Percentiles rank a stretch among this genome's conserved stretches.
phyloP scores from a whole-genome alignment of 2,329 filamentous ascomycete species.

The Emmonsiellopsis sp. region DNA sequence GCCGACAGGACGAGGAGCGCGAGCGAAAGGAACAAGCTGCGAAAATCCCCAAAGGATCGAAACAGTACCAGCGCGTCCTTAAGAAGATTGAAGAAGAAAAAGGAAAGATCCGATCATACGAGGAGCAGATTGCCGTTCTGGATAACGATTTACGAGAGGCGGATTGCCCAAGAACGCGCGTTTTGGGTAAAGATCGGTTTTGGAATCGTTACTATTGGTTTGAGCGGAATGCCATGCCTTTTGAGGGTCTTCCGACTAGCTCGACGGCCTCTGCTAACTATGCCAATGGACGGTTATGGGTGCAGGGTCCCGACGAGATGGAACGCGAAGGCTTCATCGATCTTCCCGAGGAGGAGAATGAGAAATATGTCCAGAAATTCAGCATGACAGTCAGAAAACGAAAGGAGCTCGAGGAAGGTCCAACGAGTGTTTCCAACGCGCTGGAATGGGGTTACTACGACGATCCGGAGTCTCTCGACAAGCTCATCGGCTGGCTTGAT shows the following conservation, averaged over 20 bases:
- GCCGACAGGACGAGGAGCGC: constrained; percentile 61
- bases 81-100: constrained; percentile 87
- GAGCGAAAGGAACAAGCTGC: constrained; percentile 59
- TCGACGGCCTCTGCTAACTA: constrained; percentile 82
- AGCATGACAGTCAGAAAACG: constrained; percentile 76
- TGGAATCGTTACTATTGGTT: constrained; percentile 99
- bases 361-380: constrained; percentile 67
- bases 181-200: constrained; percentile 89
- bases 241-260: constrained; percentile 74
- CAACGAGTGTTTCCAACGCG: constrained; percentile 46
- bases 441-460: constrained; percentile 90
- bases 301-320: constrained; percentile 86
- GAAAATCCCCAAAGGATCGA: constrained; percentile 67
- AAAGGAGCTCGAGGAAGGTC: constrained; percentile 80
- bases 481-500: constrained; percentile 80
- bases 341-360: constrained; percentile 57
- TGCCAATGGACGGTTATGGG: constrained; percentile 90
- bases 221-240: constrained; percentile 96
- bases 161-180: constrained; percentile 80
- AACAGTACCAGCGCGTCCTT: constrained; percentile 77
- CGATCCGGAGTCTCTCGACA: constrained; percentile 66
- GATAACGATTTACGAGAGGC: constrained; percentile 92
- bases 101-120: constrained; percentile 66
- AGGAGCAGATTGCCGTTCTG: constrained; percentile 73
- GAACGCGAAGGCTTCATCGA: constrained; percentile 83